Conservation (phyloP, 2,329 filamentous ascomycete species). For the Beauveria australis region DNA sequence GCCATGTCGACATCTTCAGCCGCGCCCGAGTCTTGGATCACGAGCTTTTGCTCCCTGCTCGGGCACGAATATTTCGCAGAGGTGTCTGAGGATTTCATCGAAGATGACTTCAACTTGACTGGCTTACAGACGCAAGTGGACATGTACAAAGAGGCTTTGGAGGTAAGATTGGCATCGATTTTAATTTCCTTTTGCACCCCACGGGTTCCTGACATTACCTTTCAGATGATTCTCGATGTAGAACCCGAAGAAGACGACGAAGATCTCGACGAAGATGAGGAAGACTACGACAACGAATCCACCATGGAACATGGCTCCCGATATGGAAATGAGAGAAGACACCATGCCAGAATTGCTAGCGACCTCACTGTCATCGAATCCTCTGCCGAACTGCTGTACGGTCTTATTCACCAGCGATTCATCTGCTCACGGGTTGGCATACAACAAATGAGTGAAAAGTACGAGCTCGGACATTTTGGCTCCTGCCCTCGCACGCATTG, state of each 20-base stretch:
- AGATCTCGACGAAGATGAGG: conserved; percentile 71
- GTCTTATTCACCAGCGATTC: conserved; percentile 95
- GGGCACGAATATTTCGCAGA: conserved; percentile 99
- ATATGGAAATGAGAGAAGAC: conserved; percentile 58
- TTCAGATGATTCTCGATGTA: conserved; percentile 90
- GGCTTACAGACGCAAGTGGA: conserved; percentile 90
- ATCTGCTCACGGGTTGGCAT: conserved; percentile 95
- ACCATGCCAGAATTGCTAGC: conserved; percentile 76
- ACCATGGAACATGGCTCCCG: conserved; percentile 43
- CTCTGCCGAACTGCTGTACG: conserved; percentile 96
- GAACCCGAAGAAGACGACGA: conserved; percentile 93
- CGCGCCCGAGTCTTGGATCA: conserved; percentile 86
- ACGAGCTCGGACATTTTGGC: conserved; percentile 93
- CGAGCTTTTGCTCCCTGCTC: conserved; percentile 88
- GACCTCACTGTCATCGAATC: conserved; percentile 94
- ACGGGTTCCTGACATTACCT: not conserved
- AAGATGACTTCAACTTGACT: conserved; percentile 98
- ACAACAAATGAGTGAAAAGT: conserved; percentile 99
- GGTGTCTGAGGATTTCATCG: conserved; percentile 97
- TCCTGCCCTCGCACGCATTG: conserved; percentile 92
- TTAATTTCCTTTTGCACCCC: not conserved
- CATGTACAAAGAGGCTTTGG: conserved; percentile 97
- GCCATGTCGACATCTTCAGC: conserved; percentile 54
- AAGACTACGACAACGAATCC: conserved; percentile 65
- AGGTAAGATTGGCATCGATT: conserved; percentile 39